phyloP scores from a whole-genome alignment of 75 land plant genomes.

The Larix kaempferi region DNA sequence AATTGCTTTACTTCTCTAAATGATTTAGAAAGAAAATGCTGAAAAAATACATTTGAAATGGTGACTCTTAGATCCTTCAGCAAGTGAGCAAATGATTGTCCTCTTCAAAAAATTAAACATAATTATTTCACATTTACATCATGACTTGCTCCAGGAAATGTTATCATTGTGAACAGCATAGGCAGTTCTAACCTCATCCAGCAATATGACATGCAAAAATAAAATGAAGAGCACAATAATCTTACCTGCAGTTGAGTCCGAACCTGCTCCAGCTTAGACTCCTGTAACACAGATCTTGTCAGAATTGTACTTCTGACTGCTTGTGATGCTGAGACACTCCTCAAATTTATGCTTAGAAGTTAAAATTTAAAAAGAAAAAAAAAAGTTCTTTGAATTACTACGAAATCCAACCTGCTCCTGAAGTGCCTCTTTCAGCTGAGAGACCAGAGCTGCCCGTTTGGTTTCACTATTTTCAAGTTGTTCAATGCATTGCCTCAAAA shows the following conservation, averaged over 20 bases:
- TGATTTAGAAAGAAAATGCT: too few species aligned
- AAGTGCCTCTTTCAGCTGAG: slow-evolving; percentile 70
- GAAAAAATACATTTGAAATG: too few species aligned
- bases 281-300: slow-evolving; percentile 41
- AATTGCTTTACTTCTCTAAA: too few species aligned
- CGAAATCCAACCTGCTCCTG: slow-evolving; percentile 66
- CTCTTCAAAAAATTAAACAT: background rate
- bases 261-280: slow-evolving; percentile 62
- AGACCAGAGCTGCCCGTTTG: slow-evolving; percentile 53
- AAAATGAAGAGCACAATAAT: background rate
- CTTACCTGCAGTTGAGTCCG: slow-evolving; percentile 75
- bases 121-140: background rate
- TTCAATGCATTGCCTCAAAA: slow-evolving; percentile 50
- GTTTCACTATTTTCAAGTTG: slow-evolving; percentile 73
- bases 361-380: background rate
- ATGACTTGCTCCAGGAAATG: background rate
- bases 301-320: background rate
- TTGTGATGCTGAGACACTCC: background rate
- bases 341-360: background rate
- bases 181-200: background rate
- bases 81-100: too few species aligned
- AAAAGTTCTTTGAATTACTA: background rate
- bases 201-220: background rate
- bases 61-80: too few species aligned
- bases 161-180: background rate